Evolutionary conservation across 352 stramenopile genomes (phyloP).

Genomic region (Globisporangium perplexum): DNA sequence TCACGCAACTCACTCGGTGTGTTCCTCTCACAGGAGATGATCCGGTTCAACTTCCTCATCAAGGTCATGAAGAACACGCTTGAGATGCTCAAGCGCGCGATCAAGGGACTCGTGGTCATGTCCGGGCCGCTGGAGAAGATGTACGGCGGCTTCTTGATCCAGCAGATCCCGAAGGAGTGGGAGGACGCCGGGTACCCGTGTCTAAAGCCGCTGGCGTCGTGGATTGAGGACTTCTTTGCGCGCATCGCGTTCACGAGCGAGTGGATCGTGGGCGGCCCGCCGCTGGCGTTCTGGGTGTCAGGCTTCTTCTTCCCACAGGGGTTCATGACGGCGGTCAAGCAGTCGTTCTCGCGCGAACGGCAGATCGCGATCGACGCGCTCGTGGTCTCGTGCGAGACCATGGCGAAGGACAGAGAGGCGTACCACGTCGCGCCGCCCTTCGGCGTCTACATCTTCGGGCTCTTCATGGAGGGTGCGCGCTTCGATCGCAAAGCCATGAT

Average conservation of each 20-base stretch:
- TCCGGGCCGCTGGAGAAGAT: slow-evolving; percentile 87
- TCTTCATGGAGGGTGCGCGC: slow-evolving; percentile 93
- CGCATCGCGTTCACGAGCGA: slow-evolving; percentile 77
- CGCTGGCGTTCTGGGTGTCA: slow-evolving; percentile 87
- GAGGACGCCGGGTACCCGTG: slow-evolving; percentile 89
- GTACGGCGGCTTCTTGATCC: slow-evolving; percentile 90
- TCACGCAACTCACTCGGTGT: slow-evolving; percentile 92
- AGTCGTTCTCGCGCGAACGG: slow-evolving; percentile 88
- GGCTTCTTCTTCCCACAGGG: slow-evolving; percentile 95
- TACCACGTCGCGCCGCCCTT: slow-evolving; percentile 55
- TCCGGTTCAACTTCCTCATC: slow-evolving; percentile 88
- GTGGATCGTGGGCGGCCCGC: slow-evolving; percentile 84
- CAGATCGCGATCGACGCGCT: slow-evolving; percentile 92
- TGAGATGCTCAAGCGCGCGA: slow-evolving; percentile 84
- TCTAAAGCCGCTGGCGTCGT: slow-evolving; percentile 88
- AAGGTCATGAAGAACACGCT: slow-evolving; percentile 82
- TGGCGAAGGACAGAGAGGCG: slow-evolving; percentile 62
- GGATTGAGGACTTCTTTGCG: slow-evolving; percentile 91
- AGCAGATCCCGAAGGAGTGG: slow-evolving; percentile 85
- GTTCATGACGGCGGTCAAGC: slow-evolving; percentile 94
- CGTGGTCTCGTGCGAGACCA: slow-evolving; percentile 79
- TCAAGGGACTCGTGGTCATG: slow-evolving; percentile 90
- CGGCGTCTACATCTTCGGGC: slow-evolving; percentile 92
- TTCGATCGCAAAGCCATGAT: slow-evolving; percentile 73
- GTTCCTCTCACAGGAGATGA: slow-evolving; percentile 89